A percentile compares a stretch with the other conserved stretches of the same genome.
Conservation (phyloP, 768 basidiomycete genomes). For the Piloderma croceum region DNA sequence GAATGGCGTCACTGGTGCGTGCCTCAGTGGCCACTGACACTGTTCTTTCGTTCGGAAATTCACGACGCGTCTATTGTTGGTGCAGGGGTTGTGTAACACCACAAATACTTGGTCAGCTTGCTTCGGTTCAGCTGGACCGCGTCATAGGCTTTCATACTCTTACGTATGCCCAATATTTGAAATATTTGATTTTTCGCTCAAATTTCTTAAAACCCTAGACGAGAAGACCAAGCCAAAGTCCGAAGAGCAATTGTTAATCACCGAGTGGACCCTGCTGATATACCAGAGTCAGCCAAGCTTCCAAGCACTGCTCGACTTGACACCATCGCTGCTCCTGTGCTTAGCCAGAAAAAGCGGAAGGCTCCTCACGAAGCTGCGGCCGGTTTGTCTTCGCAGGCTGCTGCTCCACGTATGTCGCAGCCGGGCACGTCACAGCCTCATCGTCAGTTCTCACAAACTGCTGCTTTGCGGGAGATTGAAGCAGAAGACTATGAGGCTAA, state of each 20-base stretch:
- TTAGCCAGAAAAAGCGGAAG: constrained; percentile 43
- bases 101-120: constrained; percentile 46
- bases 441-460: constrained; percentile 4
- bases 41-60: constrained; percentile 1
- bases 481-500: constrained; percentile 42
- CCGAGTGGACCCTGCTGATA: constrained; percentile 51
- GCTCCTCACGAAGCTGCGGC: constrained; percentile 23
- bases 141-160: constrained; percentile 49
- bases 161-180: constrained; percentile 32
- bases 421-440: not conserved
- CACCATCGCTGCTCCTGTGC: constrained; percentile 10
- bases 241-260: constrained; percentile 49
- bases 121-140: constrained; percentile 33
- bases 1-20: constrained; percentile 75
- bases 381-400: constrained; percentile 15
- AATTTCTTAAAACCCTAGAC: constrained; percentile 37
- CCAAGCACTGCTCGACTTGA: not conserved
- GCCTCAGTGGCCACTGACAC: not conserved
- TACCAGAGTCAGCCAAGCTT: constrained; percentile 40
- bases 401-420: constrained; percentile 4
- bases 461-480: constrained; percentile 18
- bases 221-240: constrained; percentile 60
- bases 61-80: constrained; percentile 1
- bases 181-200: not conserved
- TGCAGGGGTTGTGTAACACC: constrained; percentile 69